A percentile compares a stretch with the other conserved stretches of the same genome.
phyloP scores from a whole-genome alignment of 345 rosid species.

The Rubroshorea leprosula region DNA sequence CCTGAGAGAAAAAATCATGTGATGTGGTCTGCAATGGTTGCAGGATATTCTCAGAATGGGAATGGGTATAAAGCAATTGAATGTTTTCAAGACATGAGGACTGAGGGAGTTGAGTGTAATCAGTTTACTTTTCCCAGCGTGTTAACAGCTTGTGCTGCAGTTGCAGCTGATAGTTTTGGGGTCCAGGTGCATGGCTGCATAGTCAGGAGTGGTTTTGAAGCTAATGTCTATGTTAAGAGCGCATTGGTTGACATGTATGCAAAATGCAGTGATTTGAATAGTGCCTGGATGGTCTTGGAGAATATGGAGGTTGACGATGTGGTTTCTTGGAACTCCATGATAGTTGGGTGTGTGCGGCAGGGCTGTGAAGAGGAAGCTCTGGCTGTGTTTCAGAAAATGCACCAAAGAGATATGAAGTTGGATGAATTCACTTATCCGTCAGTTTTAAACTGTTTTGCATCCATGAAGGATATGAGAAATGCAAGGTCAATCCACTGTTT shows the following conservation, averaged over 20 bases:
- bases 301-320: constrained; percentile 50
- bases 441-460: constrained; percentile 59
- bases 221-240: constrained; percentile 67
- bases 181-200: constrained; percentile 68
- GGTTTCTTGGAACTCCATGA: constrained; percentile 81
- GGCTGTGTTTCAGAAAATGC: constrained; percentile 58
- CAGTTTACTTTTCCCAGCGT: constrained; percentile 79
- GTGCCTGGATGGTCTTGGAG: constrained; percentile 46
- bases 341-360: constrained; percentile 63
- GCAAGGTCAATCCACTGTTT: constrained; percentile 63
- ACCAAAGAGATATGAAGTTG: constrained; percentile 40
- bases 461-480: constrained; percentile 30
- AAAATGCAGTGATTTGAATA: constrained; percentile 57
- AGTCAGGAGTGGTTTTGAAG: constrained; percentile 56
- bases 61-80: constrained; percentile 49
- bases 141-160: constrained; percentile 63
- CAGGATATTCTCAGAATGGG: constrained; percentile 65
- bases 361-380: constrained; percentile 64
- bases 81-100: constrained; percentile 55
- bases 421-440: constrained; percentile 72
- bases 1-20: constrained; percentile 43
- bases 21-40: constrained; percentile 84
- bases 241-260: constrained; percentile 83
- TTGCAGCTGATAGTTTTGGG: constrained; percentile 46
- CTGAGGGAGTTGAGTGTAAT: constrained; percentile 50